Base-by-base conservation (phyloP, 148 eudicot genomes). In the Amaranthus cruentus region DNA sequence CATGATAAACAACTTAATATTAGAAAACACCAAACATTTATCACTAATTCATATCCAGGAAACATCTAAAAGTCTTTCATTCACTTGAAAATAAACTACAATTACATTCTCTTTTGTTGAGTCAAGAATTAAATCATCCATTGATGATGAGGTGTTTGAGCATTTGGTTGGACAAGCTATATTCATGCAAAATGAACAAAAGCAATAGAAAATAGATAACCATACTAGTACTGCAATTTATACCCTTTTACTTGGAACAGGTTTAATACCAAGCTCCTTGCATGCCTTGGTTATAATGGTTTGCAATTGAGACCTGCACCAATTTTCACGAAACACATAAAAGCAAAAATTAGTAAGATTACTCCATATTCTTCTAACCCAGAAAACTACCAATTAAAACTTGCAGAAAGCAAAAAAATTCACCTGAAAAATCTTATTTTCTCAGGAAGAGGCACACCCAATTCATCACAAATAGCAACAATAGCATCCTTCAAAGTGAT, bases 221-320 rank as follows among this genome's bases (percentile, higher is more conserved):
- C 14, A 44, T 44, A 64, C 49, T 13, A 64, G 15, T 13, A 64
- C 18, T 12, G 8, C 68, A 67, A 69, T 73, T 15, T 55, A 28
- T 28, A 94, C 98, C 93, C 98, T 81, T 89, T 88, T 94, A 69
- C 97, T 94, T 13, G 98, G 92, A 74, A 91, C 65, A 66, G 97
- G 88, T 54, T 91, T 91, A 72, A 91, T 84, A 56, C 84, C 91
- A 72, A 94, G 88, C 87, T 94, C 98, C 75, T 82, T 84, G 75
- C 98, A 94, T 56, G 98, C 97, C 84, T 87, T 91, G 55, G 90
- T 84, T 75, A 94, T 94, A 77, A 91, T 94, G 14, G 98, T 94
- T 87, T 94, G 97, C 93, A 94, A 83, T 67, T 94, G 98, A 68
- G 98, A 91, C 91, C 98, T 94, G 75, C 46, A 89, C 70, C 48